A percentile compares a stretch with the other conserved stretches of the same genome.
These are phyloP conservation scores for Chlorella sorokiniana DNA, from an alignment of 139 green algal genomes.

Conservation along the genomic window DNA sequence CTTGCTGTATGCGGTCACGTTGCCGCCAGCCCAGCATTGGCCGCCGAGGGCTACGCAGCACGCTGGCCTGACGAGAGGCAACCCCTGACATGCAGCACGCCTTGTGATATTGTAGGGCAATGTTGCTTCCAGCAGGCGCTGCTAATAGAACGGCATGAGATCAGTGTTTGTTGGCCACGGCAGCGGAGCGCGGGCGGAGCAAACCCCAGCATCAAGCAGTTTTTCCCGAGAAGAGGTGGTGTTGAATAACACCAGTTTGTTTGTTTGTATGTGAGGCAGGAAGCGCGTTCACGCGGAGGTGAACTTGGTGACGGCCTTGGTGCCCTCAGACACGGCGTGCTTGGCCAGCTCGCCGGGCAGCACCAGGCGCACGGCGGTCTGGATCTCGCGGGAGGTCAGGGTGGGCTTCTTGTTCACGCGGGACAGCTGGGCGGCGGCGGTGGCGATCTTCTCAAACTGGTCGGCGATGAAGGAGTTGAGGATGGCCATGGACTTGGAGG, in stretches of 20 bases:
- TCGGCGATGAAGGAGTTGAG: constrained; percentile 93
- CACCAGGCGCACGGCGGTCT: constrained; percentile 85
- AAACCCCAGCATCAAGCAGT: background rate
- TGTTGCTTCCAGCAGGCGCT: too few relatives aligned
- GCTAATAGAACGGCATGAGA: too few relatives aligned
- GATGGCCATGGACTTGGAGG: constrained; percentile 94
- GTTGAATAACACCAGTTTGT: constrained; percentile 19
- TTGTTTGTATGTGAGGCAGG: too few relatives aligned
- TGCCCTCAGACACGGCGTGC: too few relatives aligned
- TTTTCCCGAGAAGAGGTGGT: background rate
- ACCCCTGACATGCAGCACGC: too few relatives aligned
- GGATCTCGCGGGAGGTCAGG: constrained; percentile 88
- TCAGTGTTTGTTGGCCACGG: background rate
- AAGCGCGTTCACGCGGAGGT: too few relatives aligned
- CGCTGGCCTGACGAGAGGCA: too few relatives aligned
- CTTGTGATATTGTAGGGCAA: too few relatives aligned
- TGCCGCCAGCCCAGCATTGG: too few relatives aligned
- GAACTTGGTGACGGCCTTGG: too few relatives aligned
- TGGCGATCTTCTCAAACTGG: constrained; percentile 87
- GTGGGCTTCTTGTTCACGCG: constrained; percentile 91
- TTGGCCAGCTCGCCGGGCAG: constrained; percentile 74
- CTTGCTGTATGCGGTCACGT: too few relatives aligned
- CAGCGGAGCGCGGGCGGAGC: background rate
- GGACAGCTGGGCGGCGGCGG: constrained; percentile 70
- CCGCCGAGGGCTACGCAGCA: too few relatives aligned